Evolutionary conservation across 1,139 yeast species (phyloP), one percentile per base, ranked within the genome.

Genomic region (Blastobotrys capitulatus): DNA sequence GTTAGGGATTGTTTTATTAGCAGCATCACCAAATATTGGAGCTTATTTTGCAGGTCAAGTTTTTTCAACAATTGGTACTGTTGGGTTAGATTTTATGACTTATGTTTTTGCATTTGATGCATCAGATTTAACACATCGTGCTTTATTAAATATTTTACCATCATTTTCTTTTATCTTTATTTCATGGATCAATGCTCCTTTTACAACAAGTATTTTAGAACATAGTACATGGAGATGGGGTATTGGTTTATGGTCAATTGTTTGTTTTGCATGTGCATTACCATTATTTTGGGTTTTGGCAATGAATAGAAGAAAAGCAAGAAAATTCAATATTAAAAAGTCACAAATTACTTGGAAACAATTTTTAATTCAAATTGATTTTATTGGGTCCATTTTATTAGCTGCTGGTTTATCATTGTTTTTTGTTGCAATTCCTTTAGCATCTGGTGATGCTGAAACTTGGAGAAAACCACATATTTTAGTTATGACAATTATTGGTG

Each of bases 171-270:
- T 47, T 43, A 19, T 49, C 18, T 48, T 53, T 34, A 51, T 49
- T 12, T 52, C 56, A 7, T 54, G 54, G 54, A 25, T 48, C 9
- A 52, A 45, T 2, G 55, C 48, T n/a, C 56, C 54, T 13, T 39
- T 54, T 43, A 54, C 57, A 13, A 51, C 49, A 1, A 49, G 53
- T 1, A 47, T 57, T 35, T 46, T 57, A 26, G 46, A 53, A 22
- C 49, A 50, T 39, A 53, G 57, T 22, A 50, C 58, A 38, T 83
- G 90, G 90, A 72, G 77, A 39, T 83, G 82, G 78, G 80, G 81
- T 55, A 79, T 82, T 57, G 88, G 83, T 40, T 82, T 83, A 76
- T 83, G 86, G 85, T 87, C 88, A 1, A 79, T 82, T 59, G 80
- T 83, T 54, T 75, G 80, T 69, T 89, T 89, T 22, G 69, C 82